Conservation (phyloP, 371 early-diverging fungal species). For the Mortierella sp. region DNA sequence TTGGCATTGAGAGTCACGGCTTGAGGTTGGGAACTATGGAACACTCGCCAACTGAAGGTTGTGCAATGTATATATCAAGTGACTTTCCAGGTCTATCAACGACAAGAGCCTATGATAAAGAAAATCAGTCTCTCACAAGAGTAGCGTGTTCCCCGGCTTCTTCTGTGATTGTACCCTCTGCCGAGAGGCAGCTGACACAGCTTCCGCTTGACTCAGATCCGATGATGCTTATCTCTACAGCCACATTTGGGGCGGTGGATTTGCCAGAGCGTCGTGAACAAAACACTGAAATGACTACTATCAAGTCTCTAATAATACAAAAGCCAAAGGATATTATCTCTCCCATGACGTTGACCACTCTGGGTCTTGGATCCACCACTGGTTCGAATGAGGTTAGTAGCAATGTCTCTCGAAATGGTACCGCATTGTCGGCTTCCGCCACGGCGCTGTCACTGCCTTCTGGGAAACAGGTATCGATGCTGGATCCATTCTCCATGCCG, state of each 20-base stretch:
- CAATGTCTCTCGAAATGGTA: neutral
- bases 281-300: neutral
- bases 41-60: neutral
- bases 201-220: slow-evolving; percentile 18
- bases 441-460: neutral
- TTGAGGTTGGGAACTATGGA: neutral
- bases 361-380: slow-evolving; percentile 6
- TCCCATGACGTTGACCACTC: slow-evolving; percentile 41
- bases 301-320: neutral
- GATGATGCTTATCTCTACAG: slow-evolving; percentile 20
- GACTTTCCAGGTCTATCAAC: neutral
- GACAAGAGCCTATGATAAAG: neutral
- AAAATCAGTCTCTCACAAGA: neutral
- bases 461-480: slow-evolving; percentile 26
- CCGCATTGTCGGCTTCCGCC: neutral
- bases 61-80: slow-evolving; percentile 2
- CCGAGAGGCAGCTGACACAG: neutral
- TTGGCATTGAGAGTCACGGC: neutral
- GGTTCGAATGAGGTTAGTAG: neutral
- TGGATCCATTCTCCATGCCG: slow-evolving; percentile 54
- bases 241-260: slow-evolving; percentile 1
- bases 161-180: neutral
- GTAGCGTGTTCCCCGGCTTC: neutral
- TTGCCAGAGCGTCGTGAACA: neutral
- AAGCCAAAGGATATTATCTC: slow-evolving; percentile 10